Base-by-base conservation (phyloP, 1,284 basidiomycete species). In the Cystobasidiaceae sp. region DNA sequence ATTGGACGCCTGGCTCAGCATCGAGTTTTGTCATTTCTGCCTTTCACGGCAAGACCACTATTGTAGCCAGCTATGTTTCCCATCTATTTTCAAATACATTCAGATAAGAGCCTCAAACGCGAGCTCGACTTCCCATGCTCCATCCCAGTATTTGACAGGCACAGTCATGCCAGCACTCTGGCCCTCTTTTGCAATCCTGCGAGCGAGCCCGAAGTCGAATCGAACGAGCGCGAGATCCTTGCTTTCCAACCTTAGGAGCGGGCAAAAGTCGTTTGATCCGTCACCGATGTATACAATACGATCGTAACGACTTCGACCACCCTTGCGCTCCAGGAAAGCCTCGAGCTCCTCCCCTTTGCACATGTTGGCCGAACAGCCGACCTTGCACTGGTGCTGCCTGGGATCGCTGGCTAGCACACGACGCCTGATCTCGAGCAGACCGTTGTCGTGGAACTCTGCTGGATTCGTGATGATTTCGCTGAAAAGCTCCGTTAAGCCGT, bases 341-440 rank as follows among this genome's bases (percentile, higher is more conserved):
- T 87, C 84, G 30, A 98, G 82, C 77, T 98, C 94, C 71, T 89
- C 86, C 41, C 94, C 94, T 82, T 98, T 98, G 82, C 94, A 98
- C 93, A 98, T 97, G 80, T 98, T 98, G 9, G 89, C 84, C 65
- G 86, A 86, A 80, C 94, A 98, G 15, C 94, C 94, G 58, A 97
- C 82, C 56, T 80, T 81, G 79, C 94, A 98, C 1, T 74, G 76
- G 77, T 98, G 96, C 72, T 93, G 93, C 17, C 69, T 59, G 5
- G 70, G 69, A 43, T 80, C 75, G 15, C 89, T 87, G 58, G 87
- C 85, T 19, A 56, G 41, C 41, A 97, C 80, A 46, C 88, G 83
- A 23, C 93, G 82, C 28, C 83, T 81, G 59, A 98, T 80, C 68
- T 87, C 84, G 63, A 98, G 85, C 8, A 88, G 81, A 52, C 91